These are phyloP conservation scores for Nemania bipapillata DNA, from an alignment of 2,329 filamentous ascomycete species.

Conservation along the genomic window DNA sequence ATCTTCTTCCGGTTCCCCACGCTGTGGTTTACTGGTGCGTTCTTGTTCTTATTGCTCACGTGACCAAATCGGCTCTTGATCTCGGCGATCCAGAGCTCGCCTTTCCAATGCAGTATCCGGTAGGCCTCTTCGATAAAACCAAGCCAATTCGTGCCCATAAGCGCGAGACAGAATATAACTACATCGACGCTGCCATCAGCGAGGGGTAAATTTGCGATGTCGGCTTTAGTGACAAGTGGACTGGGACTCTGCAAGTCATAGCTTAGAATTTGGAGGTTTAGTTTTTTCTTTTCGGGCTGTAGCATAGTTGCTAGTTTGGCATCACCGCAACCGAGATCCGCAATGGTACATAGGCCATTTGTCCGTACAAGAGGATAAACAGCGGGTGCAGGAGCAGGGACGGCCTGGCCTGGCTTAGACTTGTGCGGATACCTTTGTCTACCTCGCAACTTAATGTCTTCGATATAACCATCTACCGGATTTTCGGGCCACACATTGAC, in stretches of 20 bases:
- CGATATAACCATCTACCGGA: constrained; percentile 88
- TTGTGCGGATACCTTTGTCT: constrained; percentile 57
- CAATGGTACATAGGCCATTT: constrained; percentile 78
- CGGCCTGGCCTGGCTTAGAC: constrained; percentile 34
- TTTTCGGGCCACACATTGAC: constrained; percentile 97
- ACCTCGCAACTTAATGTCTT: constrained; percentile 74
- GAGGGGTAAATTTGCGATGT: constrained; percentile 86
- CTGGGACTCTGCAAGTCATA: constrained; percentile 86
- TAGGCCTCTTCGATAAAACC: constrained; percentile 96
- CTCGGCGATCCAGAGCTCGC: constrained; percentile 96
- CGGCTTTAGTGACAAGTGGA: constrained; percentile 82
- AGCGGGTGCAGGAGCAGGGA: constrained; percentile 42
- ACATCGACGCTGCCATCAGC: constrained; percentile 81
- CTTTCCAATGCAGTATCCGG: constrained; percentile 88
- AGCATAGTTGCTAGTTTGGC: constrained; percentile 80
- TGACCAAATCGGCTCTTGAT: constrained; percentile 92
- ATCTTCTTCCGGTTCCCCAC: constrained; percentile 74
- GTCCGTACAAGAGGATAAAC: constrained; percentile 74
- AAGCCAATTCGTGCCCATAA: constrained; percentile 99
- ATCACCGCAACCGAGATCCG: constrained; percentile 93
- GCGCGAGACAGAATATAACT: constrained; percentile 91
- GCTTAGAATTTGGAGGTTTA: constrained; percentile 80
- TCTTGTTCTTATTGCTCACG: constrained; percentile 59
- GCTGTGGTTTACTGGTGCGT: constrained; percentile 70
- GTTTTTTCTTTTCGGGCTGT: constrained; percentile 69